These are phyloP conservation scores for Arachis monticola DNA, from an alignment of 331 rosid genomes.

Conservation along the genomic window DNA sequence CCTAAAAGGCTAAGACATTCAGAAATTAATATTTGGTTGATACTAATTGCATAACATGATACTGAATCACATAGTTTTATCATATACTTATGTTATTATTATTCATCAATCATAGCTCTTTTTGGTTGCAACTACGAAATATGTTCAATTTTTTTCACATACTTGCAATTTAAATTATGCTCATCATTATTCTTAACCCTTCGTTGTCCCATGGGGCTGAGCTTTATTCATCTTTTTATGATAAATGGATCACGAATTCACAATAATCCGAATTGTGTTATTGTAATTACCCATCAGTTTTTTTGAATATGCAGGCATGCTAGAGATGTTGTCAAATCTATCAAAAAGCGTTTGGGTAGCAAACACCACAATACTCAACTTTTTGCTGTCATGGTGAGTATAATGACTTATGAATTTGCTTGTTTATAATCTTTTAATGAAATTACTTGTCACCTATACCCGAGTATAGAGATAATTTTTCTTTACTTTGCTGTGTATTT, in stretches of 20 bases:
- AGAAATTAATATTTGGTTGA: slow-evolving; percentile 35
- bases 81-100: background rate
- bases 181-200: slow-evolving; percentile 26
- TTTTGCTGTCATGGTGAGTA: slow-evolving; percentile 82
- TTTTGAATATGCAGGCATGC: slow-evolving; percentile 67
- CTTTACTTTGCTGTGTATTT: slow-evolving; percentile 15
- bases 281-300: slow-evolving; percentile 30
- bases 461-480: slow-evolving; percentile 12
- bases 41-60: slow-evolving; percentile 12
- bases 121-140: background rate
- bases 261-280: slow-evolving; percentile 21
- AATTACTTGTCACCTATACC: slow-evolving; percentile 16
- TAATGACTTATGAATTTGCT: slow-evolving; percentile 24
- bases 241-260: slow-evolving; percentile 36
- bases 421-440: background rate
- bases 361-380: slow-evolving; percentile 78
- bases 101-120: no score
- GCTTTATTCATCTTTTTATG: slow-evolving; percentile 29
- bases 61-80: slow-evolving; percentile 25
- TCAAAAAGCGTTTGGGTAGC: slow-evolving; percentile 83
- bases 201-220: slow-evolving; percentile 14
- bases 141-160: slow-evolving; percentile 5
- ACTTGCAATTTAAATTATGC: slow-evolving; percentile 16
- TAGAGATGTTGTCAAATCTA: slow-evolving; percentile 78
- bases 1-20: background rate